phyloP scores from a whole-genome alignment of 345 rosid genomes.

The Sisymbrium irio region DNA sequence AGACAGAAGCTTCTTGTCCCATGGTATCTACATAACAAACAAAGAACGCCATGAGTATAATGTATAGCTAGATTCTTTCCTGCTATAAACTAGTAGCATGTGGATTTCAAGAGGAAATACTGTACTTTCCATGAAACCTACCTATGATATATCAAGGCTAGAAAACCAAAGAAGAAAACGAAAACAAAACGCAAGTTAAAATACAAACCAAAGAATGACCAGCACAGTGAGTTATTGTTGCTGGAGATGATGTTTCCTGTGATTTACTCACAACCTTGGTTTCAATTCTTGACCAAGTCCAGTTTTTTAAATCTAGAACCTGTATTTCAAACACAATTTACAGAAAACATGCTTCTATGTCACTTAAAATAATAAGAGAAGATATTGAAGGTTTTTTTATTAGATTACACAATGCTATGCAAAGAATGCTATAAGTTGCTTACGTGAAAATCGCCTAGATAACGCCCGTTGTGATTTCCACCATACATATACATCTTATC shows the following conservation, averaged over 20 bases:
- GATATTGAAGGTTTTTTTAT: background rate
- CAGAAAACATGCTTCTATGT: background rate
- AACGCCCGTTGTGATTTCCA: conserved; percentile 96
- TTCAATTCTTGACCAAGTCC: conserved; percentile 91
- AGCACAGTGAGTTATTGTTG: conserved; percentile 62
- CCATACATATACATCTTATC: conserved; percentile 88
- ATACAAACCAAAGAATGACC: conserved; percentile 94
- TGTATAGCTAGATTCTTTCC: conserved; percentile 11
- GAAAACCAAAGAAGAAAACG: background rate
- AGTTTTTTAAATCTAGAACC: conserved; percentile 86
- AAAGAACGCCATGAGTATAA: conserved; percentile 25
- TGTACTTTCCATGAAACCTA: background rate
- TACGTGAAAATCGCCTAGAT: conserved; percentile 88
- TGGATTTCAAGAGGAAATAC: conserved; percentile 13
- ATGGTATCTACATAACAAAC: conserved; percentile 58
- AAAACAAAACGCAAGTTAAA: background rate
- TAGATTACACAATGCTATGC: background rate
- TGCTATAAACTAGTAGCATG: conserved; percentile 18
- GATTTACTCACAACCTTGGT: conserved; percentile 57
- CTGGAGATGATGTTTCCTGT: conserved; percentile 48
- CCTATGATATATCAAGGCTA: conserved; percentile 16
- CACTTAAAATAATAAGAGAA: background rate
- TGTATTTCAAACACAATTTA: conserved; percentile 40
- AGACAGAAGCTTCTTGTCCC: conserved; percentile 83
- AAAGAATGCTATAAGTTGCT: conserved; percentile 33